Evolutionary conservation across 805 yeast genomes (phyloP).

Genomic region (Ogataea paraovalis): DNA sequence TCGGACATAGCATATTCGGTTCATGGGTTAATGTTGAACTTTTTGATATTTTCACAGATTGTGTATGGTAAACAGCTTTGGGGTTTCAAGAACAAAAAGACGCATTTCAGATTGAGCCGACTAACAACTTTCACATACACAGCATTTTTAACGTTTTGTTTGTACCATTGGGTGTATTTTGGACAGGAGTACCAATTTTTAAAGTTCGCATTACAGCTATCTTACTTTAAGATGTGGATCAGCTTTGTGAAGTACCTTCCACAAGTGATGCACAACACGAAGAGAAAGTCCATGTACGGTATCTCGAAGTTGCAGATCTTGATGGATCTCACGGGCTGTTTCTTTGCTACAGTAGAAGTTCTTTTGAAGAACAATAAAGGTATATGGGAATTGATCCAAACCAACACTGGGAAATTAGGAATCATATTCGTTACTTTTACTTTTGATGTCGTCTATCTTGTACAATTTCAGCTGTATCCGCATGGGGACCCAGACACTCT

Average conservation of each 20-base stretch:
- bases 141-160: conserved; percentile 10
- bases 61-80: conserved; percentile 31
- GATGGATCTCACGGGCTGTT: conserved; percentile 41
- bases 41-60: conserved; percentile 37
- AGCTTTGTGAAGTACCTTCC: conserved; percentile 49
- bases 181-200: conserved; percentile 23
- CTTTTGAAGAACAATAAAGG: conserved; percentile 33
- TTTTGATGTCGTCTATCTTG: conserved; percentile 27
- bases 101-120: conserved; percentile 21
- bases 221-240: conserved; percentile 41
- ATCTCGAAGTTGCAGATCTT: conserved; percentile 37
- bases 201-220: conserved; percentile 38
- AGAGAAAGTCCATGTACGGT: conserved; percentile 43
- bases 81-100: conserved; percentile 32
- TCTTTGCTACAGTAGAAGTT: conserved; percentile 37
- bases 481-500: background rate
- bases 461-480: conserved; percentile 25
- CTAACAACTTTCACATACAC: conserved; percentile 18
- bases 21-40: conserved; percentile 43
- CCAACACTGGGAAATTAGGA: conserved; percentile 44
- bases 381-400: conserved; percentile 23
- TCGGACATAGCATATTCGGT: conserved; percentile 45
- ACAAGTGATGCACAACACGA: conserved; percentile 39
- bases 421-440: conserved; percentile 34
- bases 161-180: conserved; percentile 11